Evolutionary conservation across 305 asterid genomes (phyloP).

Genomic region (Andrographis paniculata): DNA sequence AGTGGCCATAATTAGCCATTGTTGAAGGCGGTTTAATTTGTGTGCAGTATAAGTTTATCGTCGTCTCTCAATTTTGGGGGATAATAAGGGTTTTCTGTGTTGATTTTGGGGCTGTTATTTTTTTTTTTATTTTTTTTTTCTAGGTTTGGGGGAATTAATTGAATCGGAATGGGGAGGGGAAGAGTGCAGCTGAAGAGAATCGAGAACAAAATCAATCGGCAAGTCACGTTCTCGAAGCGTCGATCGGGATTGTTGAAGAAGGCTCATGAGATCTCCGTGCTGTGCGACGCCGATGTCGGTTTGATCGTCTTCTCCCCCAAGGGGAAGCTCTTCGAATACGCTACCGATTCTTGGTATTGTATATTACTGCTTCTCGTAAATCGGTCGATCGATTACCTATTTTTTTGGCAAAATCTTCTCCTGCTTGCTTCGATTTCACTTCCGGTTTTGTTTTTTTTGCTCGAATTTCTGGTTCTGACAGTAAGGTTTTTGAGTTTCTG

Average conservation of each 20-base stretch:
- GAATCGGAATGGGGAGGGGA: conserved; percentile 43
- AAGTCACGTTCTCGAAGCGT: conserved; percentile 57
- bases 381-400: neutral
- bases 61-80: too few species aligned
- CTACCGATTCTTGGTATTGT: conserved; percentile 48
- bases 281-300: conserved; percentile 56
- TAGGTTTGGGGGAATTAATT: neutral
- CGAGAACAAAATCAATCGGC: conserved; percentile 58
- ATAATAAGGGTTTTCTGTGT: too few species aligned
- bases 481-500: too few species aligned
- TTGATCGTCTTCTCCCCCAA: conserved; percentile 49
- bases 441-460: too few species aligned
- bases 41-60: too few species aligned
- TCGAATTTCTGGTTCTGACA: too few species aligned
- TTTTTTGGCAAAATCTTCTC: too few species aligned
- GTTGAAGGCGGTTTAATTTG: too few species aligned
- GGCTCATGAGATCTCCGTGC: conserved; percentile 59
- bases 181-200: conserved; percentile 55
- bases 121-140: too few species aligned
- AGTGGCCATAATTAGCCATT: too few species aligned
- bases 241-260: conserved; percentile 47
- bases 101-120: too few species aligned
- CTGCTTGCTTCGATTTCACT: too few species aligned
- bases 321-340: conserved; percentile 52
- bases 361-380: neutral